Base-by-base conservation (phyloP, 345 rosid species). In the Populus tremula region DNA sequence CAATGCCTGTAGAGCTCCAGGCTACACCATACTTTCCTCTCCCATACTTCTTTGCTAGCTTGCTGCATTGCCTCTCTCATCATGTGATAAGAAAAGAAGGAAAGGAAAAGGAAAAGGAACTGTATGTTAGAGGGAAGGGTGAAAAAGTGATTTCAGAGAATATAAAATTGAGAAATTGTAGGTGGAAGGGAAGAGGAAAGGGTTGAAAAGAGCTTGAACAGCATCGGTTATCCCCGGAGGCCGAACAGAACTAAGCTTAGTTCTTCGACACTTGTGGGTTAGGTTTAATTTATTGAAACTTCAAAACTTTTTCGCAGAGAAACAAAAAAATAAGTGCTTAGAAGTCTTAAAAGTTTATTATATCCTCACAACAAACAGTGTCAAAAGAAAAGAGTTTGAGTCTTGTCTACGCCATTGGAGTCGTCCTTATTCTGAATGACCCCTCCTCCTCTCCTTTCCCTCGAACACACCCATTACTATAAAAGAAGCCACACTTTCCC, bases 351-450 rank as follows among this genome's bases (percentile, higher is more conserved):
- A 71, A 69, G 65, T 49, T 54, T 64, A 41, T 72, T 41, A 33
- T 33, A 33, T 36, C 59, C 50, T 70, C 23, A 17, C 35, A 50
- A 68, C 80, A 78, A 69, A 82, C 71, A 76, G 77, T 79, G 84
- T 79, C 83, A 81, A 82, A 75, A 45, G 68, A 45, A 29, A 63
- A 79, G 78, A 70, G 84, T 16, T 92, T 83, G 94, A 92, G 94
- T 92, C 84, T 89, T 0, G 86, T 89, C 89, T 82, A 92, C 96
- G 93, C 96, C 85, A 92, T 80, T 72, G 33, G 79, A 71, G 82
- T 83, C 89, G 80, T 82, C 88, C 81, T 74, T 79, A 66, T 75
- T 82, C 85, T 76, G 1, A 53, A 67, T 35, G 53, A 23, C 67
- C 53, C 69, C 49, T 2, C 33, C 38, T 33, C 43, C 43, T 38